Percentiles rank a stretch among this genome's conserved stretches.
Evolutionary conservation across 768 basidiomycete species (phyloP).

Genomic region (Suillus plorans): DNA sequence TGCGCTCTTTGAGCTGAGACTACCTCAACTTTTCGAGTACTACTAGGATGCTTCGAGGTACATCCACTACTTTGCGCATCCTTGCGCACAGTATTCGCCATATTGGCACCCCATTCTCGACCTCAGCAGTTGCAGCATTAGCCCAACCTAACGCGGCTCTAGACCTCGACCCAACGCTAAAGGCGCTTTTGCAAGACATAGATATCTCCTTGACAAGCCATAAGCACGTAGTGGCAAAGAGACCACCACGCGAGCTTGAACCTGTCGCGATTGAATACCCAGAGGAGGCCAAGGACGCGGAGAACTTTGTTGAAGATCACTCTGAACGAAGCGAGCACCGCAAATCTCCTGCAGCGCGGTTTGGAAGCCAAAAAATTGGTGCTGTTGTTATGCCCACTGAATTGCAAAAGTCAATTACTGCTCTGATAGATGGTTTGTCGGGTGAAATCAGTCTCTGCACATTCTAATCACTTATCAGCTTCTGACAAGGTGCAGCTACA

Average conservation of each 20-base stretch:
- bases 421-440: conserved; percentile 62
- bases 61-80: conserved; percentile 25
- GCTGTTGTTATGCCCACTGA: conserved; percentile 71
- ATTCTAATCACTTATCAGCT: conserved; percentile 37
- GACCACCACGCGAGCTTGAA: conserved; percentile 54
- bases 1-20: background rate
- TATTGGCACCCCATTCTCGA: conserved; percentile 27
- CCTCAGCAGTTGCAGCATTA: conserved; percentile 29
- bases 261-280: conserved; percentile 40
- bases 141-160: conserved; percentile 58
- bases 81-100: conserved; percentile 24
- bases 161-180: conserved; percentile 65
- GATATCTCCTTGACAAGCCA: conserved; percentile 56
- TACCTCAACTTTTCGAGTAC: background rate
- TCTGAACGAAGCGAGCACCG: conserved; percentile 36
- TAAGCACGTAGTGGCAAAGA: conserved; percentile 33
- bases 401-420: conserved; percentile 62
- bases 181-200: conserved; percentile 60
- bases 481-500: conserved; percentile 64
- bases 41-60: conserved; percentile 22
- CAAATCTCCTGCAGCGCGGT: conserved; percentile 80
- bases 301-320: conserved; percentile 28
- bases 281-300: conserved; percentile 33
- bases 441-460: background rate
- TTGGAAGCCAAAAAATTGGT: conserved; percentile 75